These are phyloP conservation scores for Eutypella sp. DNA, from an alignment of 2,329 filamentous ascomycete species.

Conservation along the genomic window DNA sequence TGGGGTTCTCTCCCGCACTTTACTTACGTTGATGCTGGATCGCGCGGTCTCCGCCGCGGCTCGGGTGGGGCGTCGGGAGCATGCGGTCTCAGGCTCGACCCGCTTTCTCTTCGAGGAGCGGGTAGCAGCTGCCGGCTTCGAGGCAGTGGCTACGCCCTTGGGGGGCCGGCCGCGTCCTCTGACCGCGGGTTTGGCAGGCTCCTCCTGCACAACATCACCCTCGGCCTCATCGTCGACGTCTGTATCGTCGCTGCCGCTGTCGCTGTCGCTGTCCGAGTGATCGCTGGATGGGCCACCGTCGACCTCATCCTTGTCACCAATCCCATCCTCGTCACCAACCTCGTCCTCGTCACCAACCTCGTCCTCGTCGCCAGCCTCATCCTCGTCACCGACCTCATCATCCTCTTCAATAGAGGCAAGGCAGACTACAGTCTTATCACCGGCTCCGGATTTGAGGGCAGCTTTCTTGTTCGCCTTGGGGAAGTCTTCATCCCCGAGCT, in stretches of 20 bases:
- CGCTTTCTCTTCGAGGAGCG: slow-evolving; percentile 5
- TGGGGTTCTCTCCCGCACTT: too few relatives aligned
- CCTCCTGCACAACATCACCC: not conserved
- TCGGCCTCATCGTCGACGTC: not conserved
- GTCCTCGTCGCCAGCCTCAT: not conserved
- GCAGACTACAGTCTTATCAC: too few relatives aligned
- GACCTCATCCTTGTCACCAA: not conserved
- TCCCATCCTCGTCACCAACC: not conserved
- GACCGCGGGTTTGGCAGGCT: not conserved
- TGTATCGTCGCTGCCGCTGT: not conserved
- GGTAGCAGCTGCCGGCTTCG: not conserved
- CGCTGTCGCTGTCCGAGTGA: too few relatives aligned
- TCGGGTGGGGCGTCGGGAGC: slow-evolving; percentile 10
- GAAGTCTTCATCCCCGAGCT: too few relatives aligned
- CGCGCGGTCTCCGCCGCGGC: slow-evolving; percentile 12
- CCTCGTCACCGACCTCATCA: not conserved
- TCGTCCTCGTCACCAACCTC: too few relatives aligned
- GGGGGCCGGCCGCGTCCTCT: not conserved
- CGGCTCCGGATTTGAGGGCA: too few relatives aligned
- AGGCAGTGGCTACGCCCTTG: not conserved
- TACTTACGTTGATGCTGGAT: slow-evolving; percentile 11
- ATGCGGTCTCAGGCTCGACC: not conserved
- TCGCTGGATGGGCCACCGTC: too few relatives aligned
- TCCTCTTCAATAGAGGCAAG: not conserved
- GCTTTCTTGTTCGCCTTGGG: too few relatives aligned